Percentiles rank a stretch among this genome's conserved stretches.
Evolutionary conservation across 2,329 filamentous ascomycete species (phyloP).

Genomic region (Pseudogymnoascus sp.): DNA sequence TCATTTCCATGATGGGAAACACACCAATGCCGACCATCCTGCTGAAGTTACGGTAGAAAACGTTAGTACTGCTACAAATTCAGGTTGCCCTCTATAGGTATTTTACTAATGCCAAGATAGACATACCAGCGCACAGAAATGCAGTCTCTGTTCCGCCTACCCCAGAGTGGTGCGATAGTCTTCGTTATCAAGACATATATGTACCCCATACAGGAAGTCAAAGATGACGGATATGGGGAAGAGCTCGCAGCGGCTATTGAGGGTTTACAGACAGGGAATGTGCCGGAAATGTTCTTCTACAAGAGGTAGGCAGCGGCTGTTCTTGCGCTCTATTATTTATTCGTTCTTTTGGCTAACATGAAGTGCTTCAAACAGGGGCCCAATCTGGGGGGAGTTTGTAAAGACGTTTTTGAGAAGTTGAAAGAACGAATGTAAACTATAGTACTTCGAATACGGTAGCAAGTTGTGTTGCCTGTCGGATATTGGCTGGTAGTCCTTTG

Average conservation of each 20-base stretch:
- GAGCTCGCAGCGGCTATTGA: slow-evolving; percentile 51
- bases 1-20: slow-evolving; percentile 25
- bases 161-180: slow-evolving; percentile 44
- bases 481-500: neutral
- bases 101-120: slow-evolving; percentile 17
- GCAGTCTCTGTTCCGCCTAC: slow-evolving; percentile 55
- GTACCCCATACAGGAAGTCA: slow-evolving; percentile 48
- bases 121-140: slow-evolving; percentile 49
- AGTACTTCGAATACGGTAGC: neutral
- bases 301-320: slow-evolving; percentile 36
- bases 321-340: neutral
- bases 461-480: neutral
- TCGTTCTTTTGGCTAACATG: neutral
- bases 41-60: neutral
- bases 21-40: slow-evolving; percentile 14
- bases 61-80: neutral
- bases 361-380: neutral
- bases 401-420: slow-evolving; percentile 23
- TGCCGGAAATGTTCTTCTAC: slow-evolving; percentile 51
- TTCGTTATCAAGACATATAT: slow-evolving; percentile 59
- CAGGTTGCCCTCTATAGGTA: neutral
- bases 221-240: slow-evolving; percentile 47
- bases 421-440: neutral
- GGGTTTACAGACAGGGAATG: slow-evolving; percentile 48
- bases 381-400: slow-evolving; percentile 24